These are phyloP conservation scores for Suhomyces xylopsoci DNA, from an alignment of 805 yeast genomes.

Conservation along the genomic window DNA sequence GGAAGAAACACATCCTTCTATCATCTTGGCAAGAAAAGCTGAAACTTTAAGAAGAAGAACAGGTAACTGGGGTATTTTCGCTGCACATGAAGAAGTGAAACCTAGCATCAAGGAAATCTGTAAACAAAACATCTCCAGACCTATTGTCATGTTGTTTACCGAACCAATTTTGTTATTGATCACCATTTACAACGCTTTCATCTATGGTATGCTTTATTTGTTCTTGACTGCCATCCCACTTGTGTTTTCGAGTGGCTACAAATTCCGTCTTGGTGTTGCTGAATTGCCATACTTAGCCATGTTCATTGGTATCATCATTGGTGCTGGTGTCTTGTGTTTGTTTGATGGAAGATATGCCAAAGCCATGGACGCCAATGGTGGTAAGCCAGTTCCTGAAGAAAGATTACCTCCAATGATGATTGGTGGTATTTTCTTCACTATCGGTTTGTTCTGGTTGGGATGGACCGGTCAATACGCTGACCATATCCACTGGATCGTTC, in stretches of 20 bases:
- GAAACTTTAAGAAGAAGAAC: constrained; percentile 37
- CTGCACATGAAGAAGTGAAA: constrained; percentile 37
- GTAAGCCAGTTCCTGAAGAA: constrained; percentile 68
- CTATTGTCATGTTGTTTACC: constrained; percentile 35
- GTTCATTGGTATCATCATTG: constrained; percentile 35
- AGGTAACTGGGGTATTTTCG: constrained; percentile 41
- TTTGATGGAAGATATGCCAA: constrained; percentile 32
- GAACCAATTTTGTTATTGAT: constrained; percentile 44
- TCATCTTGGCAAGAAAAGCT: constrained; percentile 30
- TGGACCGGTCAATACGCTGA: constrained; percentile 82
- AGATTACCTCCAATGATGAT: constrained; percentile 74
- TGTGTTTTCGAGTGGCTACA: constrained; percentile 40
- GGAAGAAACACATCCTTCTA: constrained; percentile 41
- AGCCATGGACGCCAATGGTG: constrained; percentile 34
- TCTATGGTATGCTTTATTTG: constrained; percentile 47
- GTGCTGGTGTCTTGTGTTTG: constrained; percentile 22
- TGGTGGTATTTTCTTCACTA: constrained; percentile 68
- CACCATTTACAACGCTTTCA: constrained; percentile 48
- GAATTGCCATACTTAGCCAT: constrained; percentile 34
- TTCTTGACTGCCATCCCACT: constrained; percentile 44
- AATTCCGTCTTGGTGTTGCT: constrained; percentile 19
- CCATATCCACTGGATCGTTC: constrained; percentile 71
- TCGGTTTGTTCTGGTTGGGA: constrained; percentile 80
- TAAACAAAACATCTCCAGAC: constrained; percentile 36
- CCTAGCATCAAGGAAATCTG: constrained; percentile 30